A percentile compares a stretch with the other conserved stretches of the same genome.
These are phyloP conservation scores for Gigaspora rosea DNA, from an alignment of 192 early-diverging fungal species.

Conservation along the genomic window DNA sequence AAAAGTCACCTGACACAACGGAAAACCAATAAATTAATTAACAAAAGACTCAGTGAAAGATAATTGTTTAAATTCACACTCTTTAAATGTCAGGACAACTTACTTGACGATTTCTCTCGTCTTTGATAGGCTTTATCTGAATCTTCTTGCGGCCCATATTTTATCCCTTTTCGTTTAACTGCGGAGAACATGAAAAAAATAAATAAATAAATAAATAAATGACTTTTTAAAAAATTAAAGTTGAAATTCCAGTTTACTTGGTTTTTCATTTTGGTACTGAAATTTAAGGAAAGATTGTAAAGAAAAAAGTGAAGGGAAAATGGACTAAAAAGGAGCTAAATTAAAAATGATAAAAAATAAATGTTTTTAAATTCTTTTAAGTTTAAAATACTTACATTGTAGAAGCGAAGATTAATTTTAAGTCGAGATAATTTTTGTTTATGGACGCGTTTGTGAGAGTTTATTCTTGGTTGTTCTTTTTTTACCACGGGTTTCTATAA, in stretches of 20 bases:
- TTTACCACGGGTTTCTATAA: conserved; percentile 14
- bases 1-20: conserved; percentile 75
- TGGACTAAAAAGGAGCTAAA: neutral
- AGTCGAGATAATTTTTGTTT: neutral
- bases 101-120: conserved; percentile 92
- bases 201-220: too few species aligned
- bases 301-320: neutral
- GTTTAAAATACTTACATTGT: conserved; percentile 12
- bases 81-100: conserved; percentile 2
- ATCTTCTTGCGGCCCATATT: conserved; percentile 94
- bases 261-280: too few species aligned
- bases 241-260: neutral
- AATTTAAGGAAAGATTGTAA: neutral
- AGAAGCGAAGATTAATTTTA: neutral
- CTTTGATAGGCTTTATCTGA: conserved; percentile 85
- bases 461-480: conserved; percentile 25
- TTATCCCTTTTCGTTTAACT: conserved; percentile 10
- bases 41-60: neutral
- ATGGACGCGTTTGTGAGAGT: conserved; percentile 24
- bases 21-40: neutral
- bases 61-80: neutral
- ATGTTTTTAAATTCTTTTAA: neutral
- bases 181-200: neutral
- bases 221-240: neutral
- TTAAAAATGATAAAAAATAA: neutral